A percentile compares a stretch with the other conserved stretches of the same genome.
These are phyloP conservation scores for Pholiota conissans DNA, from an alignment of 768 basidiomycete species.

Conservation along the genomic window DNA sequence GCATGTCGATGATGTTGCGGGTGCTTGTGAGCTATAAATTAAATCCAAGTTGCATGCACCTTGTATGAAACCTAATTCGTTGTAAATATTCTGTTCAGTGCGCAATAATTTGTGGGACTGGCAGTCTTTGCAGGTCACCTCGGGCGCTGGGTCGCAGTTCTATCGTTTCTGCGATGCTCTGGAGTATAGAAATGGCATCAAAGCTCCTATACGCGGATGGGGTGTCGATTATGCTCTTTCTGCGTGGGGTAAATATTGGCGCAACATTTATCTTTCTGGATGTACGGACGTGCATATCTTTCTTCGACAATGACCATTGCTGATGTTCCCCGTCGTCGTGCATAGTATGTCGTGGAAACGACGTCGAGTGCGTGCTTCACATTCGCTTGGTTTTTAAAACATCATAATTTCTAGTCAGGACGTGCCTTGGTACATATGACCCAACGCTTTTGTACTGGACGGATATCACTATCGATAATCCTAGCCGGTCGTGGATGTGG, in stretches of 20 bases:
- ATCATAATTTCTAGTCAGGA: constrained; percentile 32
- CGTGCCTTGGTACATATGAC: constrained; percentile 45
- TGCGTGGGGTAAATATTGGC: constrained; percentile 64
- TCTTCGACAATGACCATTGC: not conserved
- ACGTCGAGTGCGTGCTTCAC: constrained; percentile 45
- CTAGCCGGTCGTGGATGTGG: constrained; percentile 66
- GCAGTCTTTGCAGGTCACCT: constrained; percentile 55
- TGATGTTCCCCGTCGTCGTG: not conserved
- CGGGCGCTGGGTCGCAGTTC: constrained; percentile 44
- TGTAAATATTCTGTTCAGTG: constrained; percentile 31
- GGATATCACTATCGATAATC: constrained; percentile 52
- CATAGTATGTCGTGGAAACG: constrained; percentile 52
- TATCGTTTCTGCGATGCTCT: constrained; percentile 65
- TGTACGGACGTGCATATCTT: constrained; percentile 34
- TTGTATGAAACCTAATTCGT: too few species aligned
- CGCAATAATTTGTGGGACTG: constrained; percentile 63
- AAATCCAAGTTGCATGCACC: constrained; percentile 10
- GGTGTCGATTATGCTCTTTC: constrained; percentile 57
- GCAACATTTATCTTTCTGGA: constrained; percentile 39
- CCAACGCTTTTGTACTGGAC: constrained; percentile 45
- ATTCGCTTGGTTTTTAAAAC: constrained; percentile 36
- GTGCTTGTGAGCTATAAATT: constrained; percentile 35
- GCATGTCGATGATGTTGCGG: constrained; percentile 67
- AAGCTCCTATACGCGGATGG: constrained; percentile 52
- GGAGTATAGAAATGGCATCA: constrained; percentile 56